Evolutionary conservation across 2,329 filamentous ascomycete genomes (phyloP).

Genomic region (Xylaria sp.): DNA sequence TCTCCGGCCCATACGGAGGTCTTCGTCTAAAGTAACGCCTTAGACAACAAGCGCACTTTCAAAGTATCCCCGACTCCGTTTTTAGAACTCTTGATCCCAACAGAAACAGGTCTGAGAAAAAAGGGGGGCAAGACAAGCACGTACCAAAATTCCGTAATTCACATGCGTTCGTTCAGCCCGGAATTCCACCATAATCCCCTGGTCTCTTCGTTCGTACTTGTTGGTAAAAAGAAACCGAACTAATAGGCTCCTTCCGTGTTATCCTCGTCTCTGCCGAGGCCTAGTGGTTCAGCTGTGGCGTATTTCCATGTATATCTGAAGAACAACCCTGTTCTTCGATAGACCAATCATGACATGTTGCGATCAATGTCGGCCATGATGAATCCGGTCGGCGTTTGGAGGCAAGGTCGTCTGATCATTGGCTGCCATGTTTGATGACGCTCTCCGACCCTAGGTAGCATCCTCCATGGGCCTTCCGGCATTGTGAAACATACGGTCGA

Average conservation of each 20-base stretch:
- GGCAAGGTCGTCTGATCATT: constrained; percentile 27
- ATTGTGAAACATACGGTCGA: constrained; percentile 34
- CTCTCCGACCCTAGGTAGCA: constrained; percentile 25
- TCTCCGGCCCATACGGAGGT: constrained; percentile 7
- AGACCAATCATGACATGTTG: constrained; percentile 36
- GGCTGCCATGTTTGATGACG: constrained; percentile 31
- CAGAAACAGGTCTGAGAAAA: constrained; percentile 3
- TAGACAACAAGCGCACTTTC: neutral
- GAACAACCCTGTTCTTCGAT: constrained; percentile 27
- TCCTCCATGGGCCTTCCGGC: constrained; percentile 27
- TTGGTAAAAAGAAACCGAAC: constrained; percentile 11
- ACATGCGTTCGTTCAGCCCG: constrained; percentile 7
- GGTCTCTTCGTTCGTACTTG: constrained; percentile 8
- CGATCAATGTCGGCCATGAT: constrained; percentile 25
- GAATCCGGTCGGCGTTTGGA: constrained; percentile 31
- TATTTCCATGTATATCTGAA: constrained; percentile 33
- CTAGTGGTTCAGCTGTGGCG: constrained; percentile 43
- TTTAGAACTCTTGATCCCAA: constrained; percentile 4
- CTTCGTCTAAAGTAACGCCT: constrained; percentile 5
- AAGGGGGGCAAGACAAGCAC: neutral
- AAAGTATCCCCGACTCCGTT: constrained; percentile 4
- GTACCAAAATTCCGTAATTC: neutral
- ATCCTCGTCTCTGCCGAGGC: constrained; percentile 16
- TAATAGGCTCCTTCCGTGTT: constrained; percentile 19
- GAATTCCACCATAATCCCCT: constrained; percentile 9